Percentiles rank a stretch among this genome's conserved stretches.
Conservation (phyloP, 2,329 filamentous ascomycete species). For the Fusarium sp. region DNA sequence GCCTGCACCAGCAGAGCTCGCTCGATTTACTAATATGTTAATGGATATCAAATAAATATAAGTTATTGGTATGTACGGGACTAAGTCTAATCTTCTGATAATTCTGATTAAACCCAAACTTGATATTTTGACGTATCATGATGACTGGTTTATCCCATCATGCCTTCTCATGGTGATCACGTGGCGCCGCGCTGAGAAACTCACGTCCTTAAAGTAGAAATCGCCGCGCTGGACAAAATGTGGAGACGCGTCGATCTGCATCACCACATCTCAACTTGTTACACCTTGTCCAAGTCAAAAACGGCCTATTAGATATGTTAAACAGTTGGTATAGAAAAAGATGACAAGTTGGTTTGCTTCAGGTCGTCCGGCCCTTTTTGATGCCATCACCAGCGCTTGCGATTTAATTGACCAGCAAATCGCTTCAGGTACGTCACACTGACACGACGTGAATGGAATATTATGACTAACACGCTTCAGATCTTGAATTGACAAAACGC, state of each 20-base stretch:
- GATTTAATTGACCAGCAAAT: constrained; percentile 55
- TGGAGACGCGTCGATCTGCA: constrained; percentile 44
- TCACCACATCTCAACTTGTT: constrained; percentile 15
- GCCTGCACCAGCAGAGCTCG: not conserved
- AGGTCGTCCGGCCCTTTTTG: constrained; percentile 54
- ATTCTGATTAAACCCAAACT: not conserved
- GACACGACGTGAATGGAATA: not conserved
- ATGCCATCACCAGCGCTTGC: constrained; percentile 55
- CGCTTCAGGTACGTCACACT: constrained; percentile 48
- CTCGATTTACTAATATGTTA: not conserved
- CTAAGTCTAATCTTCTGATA: no score
- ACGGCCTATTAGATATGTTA: constrained; percentile 16
- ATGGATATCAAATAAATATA: not conserved
- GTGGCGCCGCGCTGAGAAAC: constrained; percentile 11
- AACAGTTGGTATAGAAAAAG: constrained; percentile 10
- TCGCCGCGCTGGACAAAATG: constrained; percentile 30
- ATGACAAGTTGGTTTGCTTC: constrained; percentile 56
- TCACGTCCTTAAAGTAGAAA: constrained; percentile 7
- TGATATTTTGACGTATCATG: not conserved
- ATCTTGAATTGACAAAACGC: constrained; percentile 57
- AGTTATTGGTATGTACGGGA: not conserved
- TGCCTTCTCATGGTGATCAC: constrained; percentile 16
- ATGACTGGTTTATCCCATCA: not conserved
- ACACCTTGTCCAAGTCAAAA: constrained; percentile 10
- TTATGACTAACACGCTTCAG: constrained; percentile 29